phyloP scores from a whole-genome alignment of 2,329 filamentous ascomycete species.

The Orbilia oligospora region DNA sequence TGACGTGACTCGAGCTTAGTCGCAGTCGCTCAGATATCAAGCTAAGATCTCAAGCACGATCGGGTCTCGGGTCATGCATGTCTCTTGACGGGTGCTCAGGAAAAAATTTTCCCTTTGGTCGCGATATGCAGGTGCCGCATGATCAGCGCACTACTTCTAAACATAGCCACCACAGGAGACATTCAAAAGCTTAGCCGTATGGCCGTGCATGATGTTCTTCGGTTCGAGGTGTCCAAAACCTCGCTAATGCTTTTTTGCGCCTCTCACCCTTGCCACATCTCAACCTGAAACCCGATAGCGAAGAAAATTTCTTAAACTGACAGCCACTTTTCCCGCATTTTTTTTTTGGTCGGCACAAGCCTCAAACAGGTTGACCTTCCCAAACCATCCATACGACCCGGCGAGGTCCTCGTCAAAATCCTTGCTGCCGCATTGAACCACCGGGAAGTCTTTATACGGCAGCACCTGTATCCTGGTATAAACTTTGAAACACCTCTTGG shows the following conservation, averaged over 20 bases:
- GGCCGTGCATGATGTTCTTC: conserved; percentile 46
- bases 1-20: conserved; percentile 43
- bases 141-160: conserved; percentile 56
- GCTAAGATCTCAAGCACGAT: conserved; percentile 47
- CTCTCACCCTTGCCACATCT: conserved; percentile 39
- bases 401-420: conserved; percentile 81
- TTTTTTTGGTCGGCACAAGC: conserved; percentile 63
- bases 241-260: conserved; percentile 50
- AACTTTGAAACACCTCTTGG: conserved; percentile 82
- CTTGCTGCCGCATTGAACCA: conserved; percentile 90
- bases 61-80: conserved; percentile 34
- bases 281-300: conserved; percentile 40
- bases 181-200: conserved; percentile 35
- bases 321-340: conserved; percentile 50
- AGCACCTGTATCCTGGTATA: conserved; percentile 89
- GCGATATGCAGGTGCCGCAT: conserved; percentile 53
- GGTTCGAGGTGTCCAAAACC: conserved; percentile 59
- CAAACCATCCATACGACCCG: conserved; percentile 74
- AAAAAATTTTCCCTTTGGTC: conserved; percentile 7
- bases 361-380: conserved; percentile 75
- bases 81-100: conserved; percentile 24
- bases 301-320: conserved; percentile 36
- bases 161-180: conserved; percentile 55
- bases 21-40: background rate
- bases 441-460: conserved; percentile 93